phyloP scores from a whole-genome alignment of 164 flowering plant genomes.

The Magnolia changhungtana region DNA sequence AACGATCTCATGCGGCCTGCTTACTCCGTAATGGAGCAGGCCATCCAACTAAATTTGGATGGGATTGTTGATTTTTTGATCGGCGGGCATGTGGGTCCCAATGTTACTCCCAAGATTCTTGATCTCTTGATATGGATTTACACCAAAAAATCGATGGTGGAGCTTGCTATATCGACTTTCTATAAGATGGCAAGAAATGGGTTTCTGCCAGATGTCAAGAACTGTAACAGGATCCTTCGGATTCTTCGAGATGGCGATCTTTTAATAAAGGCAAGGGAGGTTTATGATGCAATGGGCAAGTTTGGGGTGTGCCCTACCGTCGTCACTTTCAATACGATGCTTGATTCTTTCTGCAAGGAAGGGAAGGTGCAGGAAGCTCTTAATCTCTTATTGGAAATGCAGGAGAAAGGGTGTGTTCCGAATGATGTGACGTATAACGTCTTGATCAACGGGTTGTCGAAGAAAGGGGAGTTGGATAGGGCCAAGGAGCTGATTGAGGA shows the following conservation, averaged over 20 bases:
- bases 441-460: conserved; percentile 57
- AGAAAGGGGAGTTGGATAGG: conserved; percentile 40
- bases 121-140: conserved; percentile 49
- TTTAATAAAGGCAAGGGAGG: conserved; percentile 32
- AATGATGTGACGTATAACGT: conserved; percentile 62
- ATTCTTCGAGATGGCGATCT: conserved; percentile 43
- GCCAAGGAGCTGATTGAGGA: conserved; percentile 44
- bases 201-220: conserved; percentile 55
- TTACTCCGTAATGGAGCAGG: conserved; percentile 38
- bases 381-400: conserved; percentile 50
- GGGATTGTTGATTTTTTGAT: conserved; percentile 46
- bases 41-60: conserved; percentile 28
- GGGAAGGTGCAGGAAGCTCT: conserved; percentile 41
- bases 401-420: conserved; percentile 40
- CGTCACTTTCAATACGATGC: conserved; percentile 61
- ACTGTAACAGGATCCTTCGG: conserved; percentile 64
- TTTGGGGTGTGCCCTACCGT: conserved; percentile 47
- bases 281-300: conserved; percentile 44
- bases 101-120: conserved; percentile 36
- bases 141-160: conserved; percentile 41
- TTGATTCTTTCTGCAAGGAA: conserved; percentile 52
- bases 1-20: conserved; percentile 37
- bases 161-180: conserved; percentile 41
- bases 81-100: conserved; percentile 18
- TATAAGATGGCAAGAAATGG: conserved; percentile 52